A percentile compares a stretch with the other conserved stretches of the same genome.
phyloP scores from a whole-genome alignment of 495 filamentous ascomycete species.

The Niebla homalea region DNA sequence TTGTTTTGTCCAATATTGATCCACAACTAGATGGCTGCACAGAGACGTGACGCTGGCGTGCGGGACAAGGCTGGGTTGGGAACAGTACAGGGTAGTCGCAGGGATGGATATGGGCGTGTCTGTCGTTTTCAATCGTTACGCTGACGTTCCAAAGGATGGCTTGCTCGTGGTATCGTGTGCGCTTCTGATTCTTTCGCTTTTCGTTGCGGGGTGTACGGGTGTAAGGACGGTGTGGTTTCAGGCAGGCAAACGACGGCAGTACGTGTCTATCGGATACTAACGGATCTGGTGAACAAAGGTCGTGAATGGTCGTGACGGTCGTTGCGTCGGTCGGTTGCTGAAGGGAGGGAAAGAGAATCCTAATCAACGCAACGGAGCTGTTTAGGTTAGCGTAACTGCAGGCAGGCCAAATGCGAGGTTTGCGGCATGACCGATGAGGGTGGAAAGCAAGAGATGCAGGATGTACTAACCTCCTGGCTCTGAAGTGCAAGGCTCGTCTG shows the following conservation, averaged over 20 bases:
- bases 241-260: conserved; percentile 22
- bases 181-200: conserved; percentile 15
- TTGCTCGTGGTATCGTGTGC: not conserved
- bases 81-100: no score
- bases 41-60: no score
- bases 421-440: not conserved
- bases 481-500: conserved; percentile 7
- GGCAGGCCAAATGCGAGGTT: conserved; percentile 3
- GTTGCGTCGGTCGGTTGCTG: conserved; percentile 15
- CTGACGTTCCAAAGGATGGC: conserved; percentile 5
- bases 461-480: conserved; percentile 12
- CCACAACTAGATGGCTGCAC: no score
- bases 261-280: conserved; percentile 19
- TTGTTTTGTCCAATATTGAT: no score
- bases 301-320: conserved; percentile 6
- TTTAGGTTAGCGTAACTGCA: conserved; percentile 9
- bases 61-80: no score
- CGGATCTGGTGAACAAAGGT: conserved; percentile 11
- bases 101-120: conserved; percentile 24
- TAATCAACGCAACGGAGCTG: conserved; percentile 10
- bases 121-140: conserved; percentile 48
- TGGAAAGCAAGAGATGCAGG: not conserved
- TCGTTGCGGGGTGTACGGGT: conserved; percentile 16
- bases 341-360: not conserved
- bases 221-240: conserved; percentile 20